Conservation (phyloP, 345 rosid species). For the Hibiscus trionum region DNA sequence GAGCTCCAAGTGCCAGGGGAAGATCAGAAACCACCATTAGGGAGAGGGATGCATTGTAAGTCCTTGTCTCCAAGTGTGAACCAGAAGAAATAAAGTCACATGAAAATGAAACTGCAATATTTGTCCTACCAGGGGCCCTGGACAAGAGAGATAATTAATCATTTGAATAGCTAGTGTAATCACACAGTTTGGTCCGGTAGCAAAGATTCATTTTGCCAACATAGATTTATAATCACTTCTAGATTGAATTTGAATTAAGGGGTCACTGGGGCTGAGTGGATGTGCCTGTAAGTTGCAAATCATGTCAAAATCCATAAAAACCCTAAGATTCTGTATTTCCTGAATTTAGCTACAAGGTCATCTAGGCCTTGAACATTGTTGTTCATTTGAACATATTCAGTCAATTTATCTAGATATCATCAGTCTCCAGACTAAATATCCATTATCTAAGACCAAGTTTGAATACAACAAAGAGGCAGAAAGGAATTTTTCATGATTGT, state of each 20-base stretch:
- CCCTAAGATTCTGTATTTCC: background rate
- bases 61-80: conserved; percentile 53
- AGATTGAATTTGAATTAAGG: background rate
- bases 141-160: conserved; percentile 20
- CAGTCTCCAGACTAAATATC: background rate
- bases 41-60: conserved; percentile 51
- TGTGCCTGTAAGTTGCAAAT: background rate
- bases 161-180: conserved; percentile 9
- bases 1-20: conserved; percentile 81
- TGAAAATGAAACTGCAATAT: conserved; percentile 58
- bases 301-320: conserved; percentile 12
- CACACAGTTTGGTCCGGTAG: conserved; percentile 3
- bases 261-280: background rate
- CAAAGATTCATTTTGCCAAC: conserved; percentile 10
- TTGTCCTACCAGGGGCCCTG: conserved; percentile 77
- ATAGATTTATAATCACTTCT: conserved; percentile 1
- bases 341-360: background rate
- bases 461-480: background rate
- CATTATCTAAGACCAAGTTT: background rate
- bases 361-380: background rate
- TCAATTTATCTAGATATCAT: background rate
- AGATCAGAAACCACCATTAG: conserved; percentile 69
- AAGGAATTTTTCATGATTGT: background rate
- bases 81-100: conserved; percentile 71
- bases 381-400: background rate